Evolutionary conservation across 306 rosid species (phyloP), one percentile per base, ranked within the genome.

Genomic region (Canavalia gladiata): DNA sequence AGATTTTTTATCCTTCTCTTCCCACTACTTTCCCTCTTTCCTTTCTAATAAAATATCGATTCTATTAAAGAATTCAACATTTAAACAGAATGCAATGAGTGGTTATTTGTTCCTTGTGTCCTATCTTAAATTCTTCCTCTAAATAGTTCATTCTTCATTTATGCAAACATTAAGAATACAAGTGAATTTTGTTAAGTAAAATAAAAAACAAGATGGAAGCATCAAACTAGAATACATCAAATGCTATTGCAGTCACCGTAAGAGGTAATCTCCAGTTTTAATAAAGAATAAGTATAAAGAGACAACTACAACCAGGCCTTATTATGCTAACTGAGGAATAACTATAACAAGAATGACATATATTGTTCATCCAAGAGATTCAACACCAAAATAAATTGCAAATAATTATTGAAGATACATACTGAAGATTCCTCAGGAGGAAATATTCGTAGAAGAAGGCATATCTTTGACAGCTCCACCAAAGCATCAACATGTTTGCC

Each of bases 341-440:
- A 54, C 11, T 49, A 41, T 7, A 46, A 11, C 28, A 54, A 58
- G 7, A 42, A 81, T 7, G 45, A 34, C 9, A 72, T 30, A 35
- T 7, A 63, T 41, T 7, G 66, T 69, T 30, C 77, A 52, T 70
- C 80, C 39, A 25, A 41, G 47, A 75, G 46, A 49, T 56, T 42
- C 50, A 35, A 73, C 4, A 2, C 34, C 45, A 49, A 57, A 41
- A 11, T 34, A 18, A 43, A 0, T 50, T 76, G 39, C 62, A 57
- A 52, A 79, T 51, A 60, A 77, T 13, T 67, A 68, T 66, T 28
- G 42, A 79, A 74, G 68, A 65, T 58, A 88, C 97, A 74, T 86
- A 95, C 97, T 4, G 97, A 91, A 18, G 91, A 95, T 70, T 95
- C 94, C 66, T 93, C 95, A 0, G 99, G 97, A 93, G 97, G 94